Conservation (phyloP, 345 rosid genomes). For the Salix purpurea region DNA sequence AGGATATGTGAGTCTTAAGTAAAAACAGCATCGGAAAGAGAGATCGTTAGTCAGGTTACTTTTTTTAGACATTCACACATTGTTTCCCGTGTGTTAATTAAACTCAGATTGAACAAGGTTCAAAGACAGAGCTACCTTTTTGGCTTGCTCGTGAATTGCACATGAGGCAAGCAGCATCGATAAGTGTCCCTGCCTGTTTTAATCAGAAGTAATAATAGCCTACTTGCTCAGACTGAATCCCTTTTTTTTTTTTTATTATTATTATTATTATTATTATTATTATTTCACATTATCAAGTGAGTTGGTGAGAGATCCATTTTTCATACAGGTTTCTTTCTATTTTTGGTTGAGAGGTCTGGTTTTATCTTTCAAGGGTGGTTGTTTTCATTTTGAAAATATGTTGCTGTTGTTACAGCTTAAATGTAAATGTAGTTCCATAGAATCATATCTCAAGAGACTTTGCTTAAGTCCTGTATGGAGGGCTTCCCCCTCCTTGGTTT, state of each 20-base stretch:
- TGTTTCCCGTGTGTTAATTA: not conserved
- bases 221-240: not conserved
- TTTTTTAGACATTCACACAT: not conserved
- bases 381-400: not conserved
- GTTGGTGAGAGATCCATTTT: not conserved
- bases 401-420: not conserved
- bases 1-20: conserved; percentile 42
- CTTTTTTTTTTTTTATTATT: not conserved
- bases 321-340: not conserved
- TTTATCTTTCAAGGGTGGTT: not conserved
- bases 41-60: not conserved
- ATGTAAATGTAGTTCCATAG: not conserved
- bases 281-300: not conserved
- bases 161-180: conserved; percentile 60
- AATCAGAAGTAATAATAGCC: conserved; percentile 52
- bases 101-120: conserved; percentile 65
- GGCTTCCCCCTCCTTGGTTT: not conserved
- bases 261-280: too few species aligned
- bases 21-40: not conserved
- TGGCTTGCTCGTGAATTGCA: conserved; percentile 81
- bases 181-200: conserved; percentile 64
- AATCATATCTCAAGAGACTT: not conserved
- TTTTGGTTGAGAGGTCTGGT: not conserved
- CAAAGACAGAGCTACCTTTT: conserved; percentile 68
- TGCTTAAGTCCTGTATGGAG: not conserved